phyloP scores from a whole-genome alignment of 768 basidiomycete species.

The Termitomyces sp. region DNA sequence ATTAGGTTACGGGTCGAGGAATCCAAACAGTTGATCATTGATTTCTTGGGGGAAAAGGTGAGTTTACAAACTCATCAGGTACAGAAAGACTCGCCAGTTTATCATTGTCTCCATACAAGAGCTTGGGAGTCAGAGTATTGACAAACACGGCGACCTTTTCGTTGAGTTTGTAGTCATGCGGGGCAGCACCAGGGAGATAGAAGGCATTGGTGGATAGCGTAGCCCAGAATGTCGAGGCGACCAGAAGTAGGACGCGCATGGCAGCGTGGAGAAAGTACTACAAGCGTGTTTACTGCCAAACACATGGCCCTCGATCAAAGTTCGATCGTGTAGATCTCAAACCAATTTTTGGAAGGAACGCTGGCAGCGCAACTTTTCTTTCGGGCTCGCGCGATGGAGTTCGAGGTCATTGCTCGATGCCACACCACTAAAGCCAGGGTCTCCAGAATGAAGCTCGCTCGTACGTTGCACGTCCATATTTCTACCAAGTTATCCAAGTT shows the following conservation, averaged over 20 bases:
- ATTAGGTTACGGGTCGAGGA: background rate
- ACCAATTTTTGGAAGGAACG: background rate
- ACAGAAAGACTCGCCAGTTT: conserved; percentile 57
- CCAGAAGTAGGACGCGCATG: conserved; percentile 20
- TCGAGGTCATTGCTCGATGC: conserved; percentile 78
- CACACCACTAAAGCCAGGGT: conserved; percentile 78
- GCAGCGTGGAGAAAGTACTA: background rate
- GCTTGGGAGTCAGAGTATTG: conserved; percentile 86
- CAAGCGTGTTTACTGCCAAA: conserved; percentile 1
- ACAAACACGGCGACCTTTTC: conserved; percentile 79
- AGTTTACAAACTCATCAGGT: background rate
- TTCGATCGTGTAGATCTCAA: conserved; percentile 1
- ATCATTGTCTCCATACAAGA: conserved; percentile 57
- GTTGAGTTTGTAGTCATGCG: conserved; percentile 68
- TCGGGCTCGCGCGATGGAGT: conserved; percentile 53
- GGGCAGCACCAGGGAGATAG: conserved; percentile 90
- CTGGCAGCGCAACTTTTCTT: conserved; percentile 12
- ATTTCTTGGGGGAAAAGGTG: conserved; percentile 53
- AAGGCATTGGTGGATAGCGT: conserved; percentile 49
- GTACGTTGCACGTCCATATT: conserved; percentile 34
- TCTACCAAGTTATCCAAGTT: conserved; percentile 1
- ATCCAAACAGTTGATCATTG: conserved; percentile 76
- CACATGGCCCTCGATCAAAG: background rate
- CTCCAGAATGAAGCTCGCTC: conserved; percentile 77
- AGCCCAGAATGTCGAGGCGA: conserved; percentile 14